A percentile compares a stretch with the other conserved stretches of the same genome.
These are phyloP conservation scores for Glonium stellatum DNA, from an alignment of 495 filamentous ascomycete species.

Conservation along the genomic window DNA sequence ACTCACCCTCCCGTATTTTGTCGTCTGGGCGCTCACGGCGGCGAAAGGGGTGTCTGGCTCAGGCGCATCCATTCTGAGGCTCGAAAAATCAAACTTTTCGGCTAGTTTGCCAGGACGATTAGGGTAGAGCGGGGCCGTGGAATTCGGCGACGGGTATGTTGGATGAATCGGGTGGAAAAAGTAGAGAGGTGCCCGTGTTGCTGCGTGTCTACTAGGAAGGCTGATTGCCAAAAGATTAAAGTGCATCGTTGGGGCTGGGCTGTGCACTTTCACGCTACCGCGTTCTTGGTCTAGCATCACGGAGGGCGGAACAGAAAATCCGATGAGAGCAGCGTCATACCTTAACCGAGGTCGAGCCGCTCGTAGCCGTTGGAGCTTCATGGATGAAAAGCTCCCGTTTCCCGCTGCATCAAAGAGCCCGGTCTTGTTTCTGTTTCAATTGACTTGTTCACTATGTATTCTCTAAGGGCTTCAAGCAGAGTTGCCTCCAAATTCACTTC, in stretches of 20 bases:
- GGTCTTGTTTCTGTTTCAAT: not conserved
- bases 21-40: constrained; percentile 77
- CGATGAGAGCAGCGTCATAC: constrained; percentile 7
- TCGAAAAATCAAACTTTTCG: not conserved
- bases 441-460: constrained; percentile 11
- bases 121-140: not conserved
- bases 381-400: not conserved
- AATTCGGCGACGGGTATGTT: not conserved
- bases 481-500: constrained; percentile 20
- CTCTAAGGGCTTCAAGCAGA: constrained; percentile 17
- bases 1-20: constrained; percentile 59
- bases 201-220: not conserved
- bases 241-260: not conserved
- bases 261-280: not conserved
- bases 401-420: not conserved
- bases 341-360: constrained; percentile 21
- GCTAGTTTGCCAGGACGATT: not conserved
- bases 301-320: not conserved
- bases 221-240: not conserved
- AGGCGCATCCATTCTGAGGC: constrained; percentile 61
- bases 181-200: not conserved
- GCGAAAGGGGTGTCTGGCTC: constrained; percentile 82
- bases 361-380: constrained; percentile 5
- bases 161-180: not conserved
- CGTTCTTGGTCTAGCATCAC: not conserved